These are phyloP conservation scores for Microdochium nivale DNA, from an alignment of 2,329 filamentous ascomycete species.

Conservation along the genomic window DNA sequence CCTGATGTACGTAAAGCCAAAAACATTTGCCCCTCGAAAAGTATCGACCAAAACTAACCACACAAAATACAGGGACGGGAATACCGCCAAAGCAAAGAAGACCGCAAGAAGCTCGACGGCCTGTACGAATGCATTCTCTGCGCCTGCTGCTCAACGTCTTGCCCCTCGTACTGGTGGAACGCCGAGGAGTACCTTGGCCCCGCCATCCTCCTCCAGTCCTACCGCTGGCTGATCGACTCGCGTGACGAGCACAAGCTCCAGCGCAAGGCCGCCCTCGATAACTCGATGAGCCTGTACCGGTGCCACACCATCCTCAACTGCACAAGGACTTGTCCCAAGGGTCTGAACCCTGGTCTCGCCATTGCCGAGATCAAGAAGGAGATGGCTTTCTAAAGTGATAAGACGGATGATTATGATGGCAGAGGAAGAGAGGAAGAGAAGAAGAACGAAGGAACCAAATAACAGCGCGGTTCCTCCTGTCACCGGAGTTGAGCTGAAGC, in stretches of 20 bases:
- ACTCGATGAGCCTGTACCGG: conserved; percentile 97
- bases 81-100: conserved; percentile 80
- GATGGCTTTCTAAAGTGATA: conserved; percentile 53
- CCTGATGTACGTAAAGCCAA: conserved; percentile 58
- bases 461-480: background rate
- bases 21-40: background rate
- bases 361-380: conserved; percentile 99
- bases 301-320: conserved; percentile 99
- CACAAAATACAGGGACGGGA: conserved; percentile 64
- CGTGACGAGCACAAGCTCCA: conserved; percentile 83
- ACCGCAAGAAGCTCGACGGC: conserved; percentile 94
- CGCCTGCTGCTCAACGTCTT: conserved; percentile 97
- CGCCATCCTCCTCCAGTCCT: conserved; percentile 92
- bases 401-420: background rate
- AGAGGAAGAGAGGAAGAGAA: background rate
- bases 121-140: conserved; percentile 99
- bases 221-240: conserved; percentile 93
- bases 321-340: conserved; percentile 96
- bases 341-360: conserved; percentile 87
- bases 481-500: background rate
- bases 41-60: conserved; percentile 5
- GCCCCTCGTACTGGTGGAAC: conserved; percentile 99
- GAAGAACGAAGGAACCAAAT: conserved; percentile 1
- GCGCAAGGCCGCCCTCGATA: conserved; percentile 87
- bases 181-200: conserved; percentile 96